Evolutionary conservation across 768 basidiomycete genomes (phyloP).

Genomic region (Piloderma croceum): DNA sequence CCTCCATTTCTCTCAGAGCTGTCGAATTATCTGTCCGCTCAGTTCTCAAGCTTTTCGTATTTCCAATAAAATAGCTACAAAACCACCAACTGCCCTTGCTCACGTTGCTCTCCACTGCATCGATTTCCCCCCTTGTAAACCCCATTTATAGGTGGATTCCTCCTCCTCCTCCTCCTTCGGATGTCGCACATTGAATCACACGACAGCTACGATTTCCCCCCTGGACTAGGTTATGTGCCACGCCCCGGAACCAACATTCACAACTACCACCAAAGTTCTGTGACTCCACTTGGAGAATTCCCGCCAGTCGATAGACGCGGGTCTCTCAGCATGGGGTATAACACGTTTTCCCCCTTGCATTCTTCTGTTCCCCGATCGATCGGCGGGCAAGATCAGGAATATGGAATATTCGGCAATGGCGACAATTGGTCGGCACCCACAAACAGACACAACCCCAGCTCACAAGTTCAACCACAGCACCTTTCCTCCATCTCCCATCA

Average conservation of each 20-base stretch:
- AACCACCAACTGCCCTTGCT: neutral
- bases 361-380: slow-evolving; percentile 30
- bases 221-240: slow-evolving; percentile 24
- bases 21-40: slow-evolving; percentile 26
- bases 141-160: slow-evolving; percentile 1
- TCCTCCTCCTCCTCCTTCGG: neutral
- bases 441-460: slow-evolving; percentile 27
- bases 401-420: slow-evolving; percentile 17
- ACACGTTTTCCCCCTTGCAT: slow-evolving; percentile 13
- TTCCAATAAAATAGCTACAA: slow-evolving; percentile 1
- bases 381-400: slow-evolving; percentile 37
- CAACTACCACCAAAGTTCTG: slow-evolving; percentile 22
- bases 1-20: slow-evolving; percentile 26
- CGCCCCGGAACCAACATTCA: slow-evolving; percentile 25
- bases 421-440: slow-evolving; percentile 29
- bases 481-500: slow-evolving; percentile 41
- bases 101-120: slow-evolving; percentile 5
- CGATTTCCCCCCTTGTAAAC: slow-evolving; percentile 1
- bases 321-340: slow-evolving; percentile 11
- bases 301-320: slow-evolving; percentile 19
- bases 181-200: slow-evolving; percentile 43
- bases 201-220: slow-evolving; percentile 31
- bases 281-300: slow-evolving; percentile 9
- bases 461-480: slow-evolving; percentile 16
- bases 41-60: slow-evolving; percentile 16